These are phyloP conservation scores for Amylostereum chailletii DNA, from an alignment of 1,284 basidiomycete genomes.

Conservation along the genomic window DNA sequence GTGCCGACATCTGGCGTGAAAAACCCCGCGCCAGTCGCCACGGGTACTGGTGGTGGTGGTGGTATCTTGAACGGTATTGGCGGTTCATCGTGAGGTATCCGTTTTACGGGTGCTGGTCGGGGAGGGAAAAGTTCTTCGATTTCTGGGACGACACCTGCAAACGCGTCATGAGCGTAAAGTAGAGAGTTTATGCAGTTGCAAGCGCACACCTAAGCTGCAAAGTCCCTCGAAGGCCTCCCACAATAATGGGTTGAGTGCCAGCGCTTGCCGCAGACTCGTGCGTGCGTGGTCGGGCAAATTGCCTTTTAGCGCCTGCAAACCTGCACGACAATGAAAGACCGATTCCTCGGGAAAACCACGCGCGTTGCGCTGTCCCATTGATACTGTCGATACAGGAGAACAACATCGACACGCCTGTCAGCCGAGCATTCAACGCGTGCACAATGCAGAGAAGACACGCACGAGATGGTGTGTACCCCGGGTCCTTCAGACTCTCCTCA, in stretches of 20 bases:
- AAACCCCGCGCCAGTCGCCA: constrained; percentile 57
- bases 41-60: constrained; percentile 27
- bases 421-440: constrained; percentile 1
- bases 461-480: constrained; percentile 46
- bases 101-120: constrained; percentile 49
- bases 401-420: constrained; percentile 14
- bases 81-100: constrained; percentile 38
- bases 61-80: constrained; percentile 25
- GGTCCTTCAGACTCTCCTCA: constrained; percentile 47
- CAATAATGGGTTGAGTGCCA: constrained; percentile 70
- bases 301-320: constrained; percentile 63
- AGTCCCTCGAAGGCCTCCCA: constrained; percentile 94
- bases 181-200: too few relatives aligned
- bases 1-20: constrained; percentile 67
- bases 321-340: constrained; percentile 60
- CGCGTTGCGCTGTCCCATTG: constrained; percentile 38
- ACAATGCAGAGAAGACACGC: constrained; percentile 20
- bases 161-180: too few relatives aligned
- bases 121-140: constrained; percentile 66
- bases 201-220: constrained; percentile 64
- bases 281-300: constrained; percentile 69
- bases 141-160: constrained; percentile 53
- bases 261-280: constrained; percentile 63
- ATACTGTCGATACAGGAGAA: constrained; percentile 27
- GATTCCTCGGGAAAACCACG: constrained; percentile 57